A percentile compares a stretch with the other conserved stretches of the same genome.
Evolutionary conservation across 2,329 filamentous ascomycete genomes (phyloP).

Genomic region (Fusarium sp.): DNA sequence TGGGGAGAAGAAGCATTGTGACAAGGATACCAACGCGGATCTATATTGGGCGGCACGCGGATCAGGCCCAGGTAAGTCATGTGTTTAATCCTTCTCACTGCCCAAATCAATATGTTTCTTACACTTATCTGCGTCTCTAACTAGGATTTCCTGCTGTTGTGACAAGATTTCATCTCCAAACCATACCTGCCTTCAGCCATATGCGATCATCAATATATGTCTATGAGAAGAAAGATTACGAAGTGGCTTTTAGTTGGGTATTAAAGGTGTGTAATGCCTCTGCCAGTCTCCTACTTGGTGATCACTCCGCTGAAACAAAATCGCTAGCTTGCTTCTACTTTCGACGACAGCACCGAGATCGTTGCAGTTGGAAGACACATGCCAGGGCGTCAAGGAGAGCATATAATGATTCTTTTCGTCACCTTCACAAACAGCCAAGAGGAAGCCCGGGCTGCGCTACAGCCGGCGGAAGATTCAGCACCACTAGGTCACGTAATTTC

Average conservation of each 20-base stretch:
- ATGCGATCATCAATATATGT: not conserved
- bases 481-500: not conserved
- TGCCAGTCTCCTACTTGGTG: accelerated
- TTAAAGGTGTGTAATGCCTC: accelerated
- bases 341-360: not conserved
- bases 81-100: too few relatives aligned
- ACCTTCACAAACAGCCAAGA: not conserved
- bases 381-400: not conserved
- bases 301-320: accelerated
- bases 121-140: accelerated
- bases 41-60: not conserved
- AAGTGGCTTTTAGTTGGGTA: not conserved
- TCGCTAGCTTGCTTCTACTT: not conserved
- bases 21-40: not conserved
- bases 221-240: not conserved
- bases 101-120: not conserved
- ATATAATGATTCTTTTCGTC: not conserved
- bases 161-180: conserved; percentile 1
- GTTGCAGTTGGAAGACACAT: not conserved
- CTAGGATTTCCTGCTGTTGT: not conserved
- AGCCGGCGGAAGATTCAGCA: not conserved
- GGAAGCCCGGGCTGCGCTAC: not conserved
- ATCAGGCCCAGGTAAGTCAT: not conserved
- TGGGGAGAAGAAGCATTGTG: not conserved
- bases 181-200: not conserved